phyloP scores from a whole-genome alignment of 2,329 filamentous ascomycete species.

The Arthroderma uncinatum region DNA sequence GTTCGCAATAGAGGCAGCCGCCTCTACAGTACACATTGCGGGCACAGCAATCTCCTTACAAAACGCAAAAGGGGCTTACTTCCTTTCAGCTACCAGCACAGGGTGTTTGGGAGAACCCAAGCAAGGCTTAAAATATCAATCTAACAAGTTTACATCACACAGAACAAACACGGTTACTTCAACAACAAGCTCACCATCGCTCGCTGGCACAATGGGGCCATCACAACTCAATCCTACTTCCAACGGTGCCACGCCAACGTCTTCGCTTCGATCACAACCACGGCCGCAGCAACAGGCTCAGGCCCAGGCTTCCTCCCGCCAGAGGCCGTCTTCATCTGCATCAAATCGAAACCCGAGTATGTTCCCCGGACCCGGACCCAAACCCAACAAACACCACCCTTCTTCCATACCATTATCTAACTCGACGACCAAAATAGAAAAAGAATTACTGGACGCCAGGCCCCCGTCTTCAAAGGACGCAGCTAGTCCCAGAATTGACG shows the following conservation, averaged over 20 bases:
- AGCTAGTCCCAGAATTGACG: slow-evolving; percentile 9
- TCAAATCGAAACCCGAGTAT: slow-evolving; percentile 47
- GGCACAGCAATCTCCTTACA: background rate
- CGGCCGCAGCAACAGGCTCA: slow-evolving; percentile 71
- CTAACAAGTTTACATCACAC: slow-evolving; percentile 12
- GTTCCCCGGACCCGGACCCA: slow-evolving; percentile 24
- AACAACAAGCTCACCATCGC: slow-evolving; percentile 53
- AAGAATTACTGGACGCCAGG: slow-evolving; percentile 12
- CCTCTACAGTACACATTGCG: background rate
- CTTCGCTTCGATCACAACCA: slow-evolving; percentile 50
- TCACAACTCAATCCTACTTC: slow-evolving; percentile 46
- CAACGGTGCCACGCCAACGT: slow-evolving; percentile 50
- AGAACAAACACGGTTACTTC: slow-evolving; percentile 40
- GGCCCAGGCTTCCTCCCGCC: slow-evolving; percentile 45
- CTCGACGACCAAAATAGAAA: slow-evolving; percentile 11
- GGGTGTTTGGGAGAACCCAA: background rate
- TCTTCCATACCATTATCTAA: slow-evolving; percentile 9
- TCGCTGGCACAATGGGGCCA: slow-evolving; percentile 63
- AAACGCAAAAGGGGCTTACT: background rate
- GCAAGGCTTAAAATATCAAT: background rate
- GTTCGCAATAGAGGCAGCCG: background rate
- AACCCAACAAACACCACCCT: slow-evolving; percentile 17
- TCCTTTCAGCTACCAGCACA: background rate
- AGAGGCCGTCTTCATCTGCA: slow-evolving; percentile 50
- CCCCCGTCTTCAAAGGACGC: slow-evolving; percentile 4